Evolutionary conservation across 164 flowering plant genomes (phyloP), one percentile per base, ranked within the genome.

Genomic region (Chimonanthus praecox): DNA sequence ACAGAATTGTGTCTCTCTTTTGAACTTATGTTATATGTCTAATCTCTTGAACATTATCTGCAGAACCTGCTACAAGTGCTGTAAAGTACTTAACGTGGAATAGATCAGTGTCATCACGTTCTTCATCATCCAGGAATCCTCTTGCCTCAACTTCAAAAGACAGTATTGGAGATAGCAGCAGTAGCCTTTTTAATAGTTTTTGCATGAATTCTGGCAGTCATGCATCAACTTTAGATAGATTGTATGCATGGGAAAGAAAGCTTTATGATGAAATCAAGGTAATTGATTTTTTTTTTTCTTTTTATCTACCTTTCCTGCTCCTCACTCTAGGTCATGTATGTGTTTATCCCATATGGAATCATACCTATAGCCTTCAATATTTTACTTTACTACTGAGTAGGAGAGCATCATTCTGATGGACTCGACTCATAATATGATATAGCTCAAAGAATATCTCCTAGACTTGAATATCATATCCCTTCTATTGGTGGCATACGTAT

Each of bases 231-330:
- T 81, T 95, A 77, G 97, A 95, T 82, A 84, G 99, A 77, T 83
- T 95, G 58, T 87, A 84, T 84, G 99, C 97, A 66, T 94, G 99
- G 99, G 99, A 94, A 82, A 90, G 91, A 78, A 94, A 92, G 84
- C 94, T 94, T 72, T 92, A 87, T 80, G 99, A 95, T 72, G 99
- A 95, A 90, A 92, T 95, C 69, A 95, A 95, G 99, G 99, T 93
- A 87, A 61, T 70, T 9, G 3, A 49, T 11, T n/a, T 54, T 50
- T 6, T 16, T 54, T 54, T 18, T 63, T 60, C 18, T 21, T 63
- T 18, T n/a, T 6, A 5, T 1, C 21, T 11, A 63, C 2, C 8
- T 9, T 63, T 21, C 3, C 8, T 33, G 20, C 21, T 54, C 60
- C 60, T 10, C 15, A 54, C 60, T 54, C 60, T 16, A 54, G 60